Evolutionary conservation across 352 stramenopile genomes (phyloP).

Genomic region (Phytophthora rubi): DNA sequence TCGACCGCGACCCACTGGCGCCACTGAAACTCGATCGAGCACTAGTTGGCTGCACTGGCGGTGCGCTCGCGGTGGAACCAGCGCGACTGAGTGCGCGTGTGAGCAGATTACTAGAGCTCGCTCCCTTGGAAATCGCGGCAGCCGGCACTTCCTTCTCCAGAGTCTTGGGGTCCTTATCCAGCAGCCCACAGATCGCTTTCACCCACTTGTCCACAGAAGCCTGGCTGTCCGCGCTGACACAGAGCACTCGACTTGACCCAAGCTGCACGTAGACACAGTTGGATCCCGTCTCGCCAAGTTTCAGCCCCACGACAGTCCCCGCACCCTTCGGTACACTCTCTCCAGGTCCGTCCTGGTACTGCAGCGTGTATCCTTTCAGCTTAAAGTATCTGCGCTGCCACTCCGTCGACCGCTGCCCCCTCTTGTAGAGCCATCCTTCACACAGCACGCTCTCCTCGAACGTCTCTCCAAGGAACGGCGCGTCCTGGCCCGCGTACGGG

Average conservation of each 20-base stretch:
- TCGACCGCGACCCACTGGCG: constrained; percentile 16
- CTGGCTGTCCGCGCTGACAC: constrained; percentile 65
- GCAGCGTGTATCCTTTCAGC: constrained; percentile 61
- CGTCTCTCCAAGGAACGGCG: constrained; percentile 68
- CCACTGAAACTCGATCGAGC: constrained; percentile 18
- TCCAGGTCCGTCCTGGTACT: constrained; percentile 68
- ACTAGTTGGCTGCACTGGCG: constrained; percentile 19
- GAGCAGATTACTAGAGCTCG: constrained; percentile 34
- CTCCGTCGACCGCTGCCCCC: constrained; percentile 56
- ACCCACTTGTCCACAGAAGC: constrained; percentile 70
- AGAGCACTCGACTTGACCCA: constrained; percentile 62
- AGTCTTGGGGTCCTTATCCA: constrained; percentile 49
- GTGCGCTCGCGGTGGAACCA: constrained; percentile 30
- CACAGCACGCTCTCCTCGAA: constrained; percentile 58
- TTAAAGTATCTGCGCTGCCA: constrained; percentile 84
- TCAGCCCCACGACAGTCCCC: constrained; percentile 67
- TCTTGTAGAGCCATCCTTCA: constrained; percentile 82
- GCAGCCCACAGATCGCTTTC: constrained; percentile 56
- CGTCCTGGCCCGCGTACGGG: constrained; percentile 57
- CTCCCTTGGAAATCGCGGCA: constrained; percentile 7
- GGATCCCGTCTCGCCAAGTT: constrained; percentile 49
- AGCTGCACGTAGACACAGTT: constrained; percentile 76
- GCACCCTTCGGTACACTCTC: constrained; percentile 64
- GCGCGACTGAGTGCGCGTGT: constrained; percentile 41
- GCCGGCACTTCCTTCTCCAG: constrained; percentile 30